A percentile compares a stretch with the other conserved stretches of the same genome.
These are phyloP conservation scores for Colletotrichum melonis DNA, from an alignment of 2,329 filamentous ascomycete species.

Conservation along the genomic window DNA sequence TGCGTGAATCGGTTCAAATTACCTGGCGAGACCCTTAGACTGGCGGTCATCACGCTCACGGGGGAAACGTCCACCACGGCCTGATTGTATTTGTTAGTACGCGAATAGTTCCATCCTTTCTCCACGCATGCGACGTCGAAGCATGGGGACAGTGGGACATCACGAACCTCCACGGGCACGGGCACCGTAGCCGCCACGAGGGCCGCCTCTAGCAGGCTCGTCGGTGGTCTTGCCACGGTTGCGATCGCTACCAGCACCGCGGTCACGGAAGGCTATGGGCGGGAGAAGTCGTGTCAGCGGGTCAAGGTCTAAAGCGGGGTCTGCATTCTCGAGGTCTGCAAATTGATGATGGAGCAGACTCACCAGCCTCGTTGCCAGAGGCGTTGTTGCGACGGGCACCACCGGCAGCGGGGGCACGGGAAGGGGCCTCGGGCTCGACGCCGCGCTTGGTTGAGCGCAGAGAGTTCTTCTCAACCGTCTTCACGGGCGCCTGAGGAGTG, in stretches of 20 bases:
- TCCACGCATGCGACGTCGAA: not conserved
- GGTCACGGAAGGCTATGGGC: slow-evolving; percentile 85
- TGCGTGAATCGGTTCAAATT: slow-evolving; percentile 39
- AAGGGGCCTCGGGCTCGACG: slow-evolving; percentile 78
- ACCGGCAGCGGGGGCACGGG: slow-evolving; percentile 53
- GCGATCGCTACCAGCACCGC: slow-evolving; percentile 80
- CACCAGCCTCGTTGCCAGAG: slow-evolving; percentile 89
- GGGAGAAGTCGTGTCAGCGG: slow-evolving; percentile 16
- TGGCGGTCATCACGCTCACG: slow-evolving; percentile 69
- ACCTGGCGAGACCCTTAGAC: slow-evolving; percentile 59
- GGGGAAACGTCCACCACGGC: slow-evolving; percentile 64
- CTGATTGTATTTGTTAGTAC: slow-evolving; percentile 44
- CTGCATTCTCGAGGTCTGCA: slow-evolving; percentile 30
- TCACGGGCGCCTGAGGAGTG: slow-evolving; percentile 82
- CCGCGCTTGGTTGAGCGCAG: slow-evolving; percentile 86
- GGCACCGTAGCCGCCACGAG: slow-evolving; percentile 70
- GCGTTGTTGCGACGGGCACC: slow-evolving; percentile 67
- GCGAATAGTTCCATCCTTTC: not conserved
- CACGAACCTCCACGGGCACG: slow-evolving; percentile 69
- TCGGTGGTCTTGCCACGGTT: slow-evolving; percentile 86
- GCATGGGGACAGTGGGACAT: not conserved
- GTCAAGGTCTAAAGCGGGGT: slow-evolving; percentile 26
- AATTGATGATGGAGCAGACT: slow-evolving; percentile 50
- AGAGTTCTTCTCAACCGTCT: slow-evolving; percentile 87
- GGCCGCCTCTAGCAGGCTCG: slow-evolving; percentile 66